Conservation (phyloP, 192 early-diverging fungal genomes). For the Helicostylum pulchrum region DNA sequence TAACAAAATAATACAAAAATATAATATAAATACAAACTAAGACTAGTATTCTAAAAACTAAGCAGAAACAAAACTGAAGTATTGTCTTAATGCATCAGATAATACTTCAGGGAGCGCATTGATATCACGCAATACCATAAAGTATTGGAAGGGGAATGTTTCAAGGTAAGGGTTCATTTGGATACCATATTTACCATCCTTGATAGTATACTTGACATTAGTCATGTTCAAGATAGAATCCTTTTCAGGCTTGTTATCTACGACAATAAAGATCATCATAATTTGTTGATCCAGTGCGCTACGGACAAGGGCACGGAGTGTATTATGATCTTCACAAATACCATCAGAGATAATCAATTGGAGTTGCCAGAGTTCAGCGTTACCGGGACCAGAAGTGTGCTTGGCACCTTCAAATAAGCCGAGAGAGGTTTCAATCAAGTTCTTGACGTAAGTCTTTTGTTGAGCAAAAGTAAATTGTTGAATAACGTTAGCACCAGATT, state of each 20-base stretch:
- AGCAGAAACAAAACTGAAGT: slow-evolving; percentile 79
- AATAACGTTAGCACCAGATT: slow-evolving; percentile 89
- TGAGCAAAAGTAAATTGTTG: slow-evolving; percentile 90
- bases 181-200: slow-evolving; percentile 59
- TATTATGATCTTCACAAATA: slow-evolving; percentile 92
- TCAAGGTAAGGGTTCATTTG: slow-evolving; percentile 85
- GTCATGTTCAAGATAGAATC: slow-evolving; percentile 91
- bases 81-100: slow-evolving; percentile 93
- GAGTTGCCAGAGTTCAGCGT: slow-evolving; percentile 89
- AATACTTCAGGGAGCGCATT: slow-evolving; percentile 84
- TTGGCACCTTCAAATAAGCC: slow-evolving; percentile 74
- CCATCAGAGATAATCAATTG: slow-evolving; percentile 96
- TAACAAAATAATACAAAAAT: too few relatives aligned
- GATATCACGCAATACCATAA: slow-evolving; percentile 87
- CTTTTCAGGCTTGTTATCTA: slow-evolving; percentile 78
- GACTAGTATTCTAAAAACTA: slow-evolving; percentile 4
- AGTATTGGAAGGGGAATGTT: slow-evolving; percentile 98
- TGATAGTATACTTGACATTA: slow-evolving; percentile 76
- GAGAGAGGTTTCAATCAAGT: slow-evolving; percentile 84
- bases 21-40: too few relatives aligned
- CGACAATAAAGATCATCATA: slow-evolving; percentile 94
- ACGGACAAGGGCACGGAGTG: slow-evolving; percentile 78
- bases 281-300: slow-evolving; percentile 80
- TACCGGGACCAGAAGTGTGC: slow-evolving; percentile 38
- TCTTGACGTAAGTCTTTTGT: slow-evolving; percentile 80